Evolutionary conservation across 2,329 filamentous ascomycete species (phyloP).

Genomic region (Cytospora schulzeri): DNA sequence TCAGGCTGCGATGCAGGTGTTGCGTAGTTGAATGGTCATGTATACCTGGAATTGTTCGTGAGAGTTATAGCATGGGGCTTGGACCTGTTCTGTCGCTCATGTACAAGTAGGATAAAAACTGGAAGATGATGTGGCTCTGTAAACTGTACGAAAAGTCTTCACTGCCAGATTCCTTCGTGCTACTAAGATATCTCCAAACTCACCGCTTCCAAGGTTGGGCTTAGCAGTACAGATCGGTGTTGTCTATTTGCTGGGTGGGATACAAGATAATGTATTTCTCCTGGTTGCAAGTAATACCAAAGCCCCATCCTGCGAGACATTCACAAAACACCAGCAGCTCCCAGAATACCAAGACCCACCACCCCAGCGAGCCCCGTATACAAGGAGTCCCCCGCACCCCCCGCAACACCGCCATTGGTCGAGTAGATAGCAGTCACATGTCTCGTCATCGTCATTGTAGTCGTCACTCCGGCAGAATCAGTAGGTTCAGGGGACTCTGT

Average conservation of each 20-base stretch:
- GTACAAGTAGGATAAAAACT: too few species aligned
- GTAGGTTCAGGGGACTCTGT: slow-evolving; percentile 41
- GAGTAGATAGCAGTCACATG: not conserved
- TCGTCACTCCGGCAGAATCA: not conserved
- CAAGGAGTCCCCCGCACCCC: not conserved
- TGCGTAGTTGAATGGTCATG: slow-evolving; percentile 27
- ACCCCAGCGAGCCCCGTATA: slow-evolving; percentile 5
- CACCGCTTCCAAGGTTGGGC: too few species aligned
- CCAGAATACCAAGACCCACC: slow-evolving; percentile 5
- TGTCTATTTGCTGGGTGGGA: too few species aligned
- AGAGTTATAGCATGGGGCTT: too few species aligned
- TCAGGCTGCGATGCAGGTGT: slow-evolving; percentile 37
- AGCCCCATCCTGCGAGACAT: not conserved
- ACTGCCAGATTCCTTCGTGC: too few species aligned
- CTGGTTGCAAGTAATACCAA: not conserved
- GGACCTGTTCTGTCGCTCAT: too few species aligned
- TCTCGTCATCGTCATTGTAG: not conserved
- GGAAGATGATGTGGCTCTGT: too few species aligned
- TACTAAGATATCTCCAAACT: too few species aligned
- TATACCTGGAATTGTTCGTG: too few species aligned
- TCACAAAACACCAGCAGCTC: slow-evolving; percentile 3
- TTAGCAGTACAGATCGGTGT: too few species aligned
- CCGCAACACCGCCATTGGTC: not conserved
- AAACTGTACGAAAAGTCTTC: too few species aligned
- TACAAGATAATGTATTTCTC: too few species aligned